Conservation (phyloP, 108 stramenopile genomes). For the Stephanodiscus triporus region DNA sequence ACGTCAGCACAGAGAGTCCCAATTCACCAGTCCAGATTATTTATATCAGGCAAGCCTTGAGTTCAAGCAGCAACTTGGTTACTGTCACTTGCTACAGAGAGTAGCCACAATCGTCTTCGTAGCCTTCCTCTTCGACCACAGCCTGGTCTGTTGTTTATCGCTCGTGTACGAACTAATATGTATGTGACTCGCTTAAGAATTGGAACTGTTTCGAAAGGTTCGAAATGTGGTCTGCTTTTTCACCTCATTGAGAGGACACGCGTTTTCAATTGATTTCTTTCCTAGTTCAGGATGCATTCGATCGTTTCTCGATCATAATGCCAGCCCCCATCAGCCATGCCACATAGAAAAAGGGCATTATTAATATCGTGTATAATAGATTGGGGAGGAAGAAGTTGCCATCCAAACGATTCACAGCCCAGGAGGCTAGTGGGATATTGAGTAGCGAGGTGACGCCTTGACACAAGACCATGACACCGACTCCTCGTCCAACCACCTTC, state of each 20-base stretch:
- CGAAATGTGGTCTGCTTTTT: too few relatives aligned
- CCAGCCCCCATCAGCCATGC: conserved; percentile 22
- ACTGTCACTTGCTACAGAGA: too few relatives aligned
- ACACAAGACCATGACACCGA: conserved; percentile 27
- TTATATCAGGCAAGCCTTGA: too few relatives aligned
- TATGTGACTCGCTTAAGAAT: too few relatives aligned
- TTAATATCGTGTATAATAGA: conserved; percentile 29
- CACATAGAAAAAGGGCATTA: conserved; percentile 22
- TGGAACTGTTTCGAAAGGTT: too few relatives aligned
- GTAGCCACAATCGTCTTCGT: neutral
- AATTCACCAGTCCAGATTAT: too few relatives aligned
- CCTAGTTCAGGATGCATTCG: too few relatives aligned
- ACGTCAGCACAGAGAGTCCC: too few relatives aligned
- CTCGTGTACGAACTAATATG: too few relatives aligned
- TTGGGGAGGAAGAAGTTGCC: conserved; percentile 55
- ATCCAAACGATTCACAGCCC: conserved; percentile 26
- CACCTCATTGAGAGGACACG: too few relatives aligned
- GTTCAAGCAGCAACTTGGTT: too few relatives aligned
- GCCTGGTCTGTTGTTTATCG: neutral
- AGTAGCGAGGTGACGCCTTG: conserved; percentile 33
- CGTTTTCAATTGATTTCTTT: too few relatives aligned
- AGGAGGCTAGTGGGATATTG: conserved; percentile 46
- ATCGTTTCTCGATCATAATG: neutral
- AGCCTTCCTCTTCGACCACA: neutral
- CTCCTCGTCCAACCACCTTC: conserved; percentile 38